Evolutionary conservation across 2,329 filamentous ascomycete species (phyloP).

Genomic region (Epicoccum nigrum): DNA sequence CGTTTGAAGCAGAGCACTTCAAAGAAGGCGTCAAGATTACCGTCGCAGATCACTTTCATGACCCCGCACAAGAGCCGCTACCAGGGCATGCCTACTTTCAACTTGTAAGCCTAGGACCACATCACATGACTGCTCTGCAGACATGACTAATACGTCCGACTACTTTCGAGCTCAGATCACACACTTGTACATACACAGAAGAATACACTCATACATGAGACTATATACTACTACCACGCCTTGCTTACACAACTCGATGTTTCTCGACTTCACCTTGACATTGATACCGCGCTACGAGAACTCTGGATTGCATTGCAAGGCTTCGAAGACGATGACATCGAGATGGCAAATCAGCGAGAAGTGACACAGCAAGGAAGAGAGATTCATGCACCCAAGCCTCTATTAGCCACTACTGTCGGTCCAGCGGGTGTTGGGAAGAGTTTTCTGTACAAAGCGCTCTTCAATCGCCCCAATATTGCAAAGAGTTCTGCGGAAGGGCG

Average conservation of each 20-base stretch:
- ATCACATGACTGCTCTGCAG: too few relatives aligned
- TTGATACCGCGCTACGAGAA: conserved; percentile 3
- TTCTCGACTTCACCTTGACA: neutral
- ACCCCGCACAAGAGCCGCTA: neutral
- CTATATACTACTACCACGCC: too few relatives aligned
- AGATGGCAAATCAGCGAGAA: conserved; percentile 10
- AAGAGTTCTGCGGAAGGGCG: conserved; percentile 14
- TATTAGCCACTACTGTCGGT: conserved; percentile 9
- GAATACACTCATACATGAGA: too few relatives aligned
- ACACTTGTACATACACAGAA: too few relatives aligned
- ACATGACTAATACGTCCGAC: too few relatives aligned
- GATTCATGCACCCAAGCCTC: conserved; percentile 1
- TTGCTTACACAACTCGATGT: too few relatives aligned
- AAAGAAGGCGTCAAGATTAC: neutral
- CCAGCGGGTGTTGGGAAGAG: conserved; percentile 14
- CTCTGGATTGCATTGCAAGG: conserved; percentile 6
- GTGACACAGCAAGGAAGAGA: conserved; percentile 7
- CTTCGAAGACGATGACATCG: conserved; percentile 8
- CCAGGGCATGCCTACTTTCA: conserved; percentile 7
- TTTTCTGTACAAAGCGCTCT: conserved; percentile 12
- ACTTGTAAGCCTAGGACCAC: too few relatives aligned
- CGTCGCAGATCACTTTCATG: neutral
- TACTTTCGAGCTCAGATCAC: too few relatives aligned
- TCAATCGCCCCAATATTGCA: conserved; percentile 11
- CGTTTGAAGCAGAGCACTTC: neutral